Conservation (phyloP, 495 filamentous ascomycete species). For the Penicillium fimorum region DNA sequence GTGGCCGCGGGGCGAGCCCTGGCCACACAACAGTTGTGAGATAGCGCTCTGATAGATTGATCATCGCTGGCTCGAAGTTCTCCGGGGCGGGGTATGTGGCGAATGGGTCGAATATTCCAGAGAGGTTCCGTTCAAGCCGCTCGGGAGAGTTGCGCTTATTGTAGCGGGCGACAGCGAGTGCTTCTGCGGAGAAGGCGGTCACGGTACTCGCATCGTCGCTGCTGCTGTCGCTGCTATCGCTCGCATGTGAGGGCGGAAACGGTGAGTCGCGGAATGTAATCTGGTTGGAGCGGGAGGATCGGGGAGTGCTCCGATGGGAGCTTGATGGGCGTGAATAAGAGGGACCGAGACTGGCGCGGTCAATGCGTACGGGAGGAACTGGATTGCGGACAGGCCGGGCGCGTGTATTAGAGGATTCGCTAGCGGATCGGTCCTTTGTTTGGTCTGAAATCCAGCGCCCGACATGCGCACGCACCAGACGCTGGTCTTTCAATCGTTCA, state of each 20-base stretch:
- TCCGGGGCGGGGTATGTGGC: slow-evolving; percentile 27
- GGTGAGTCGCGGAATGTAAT: slow-evolving; percentile 4
- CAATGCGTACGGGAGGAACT: not conserved
- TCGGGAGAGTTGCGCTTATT: slow-evolving; percentile 22
- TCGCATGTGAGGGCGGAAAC: slow-evolving; percentile 16
- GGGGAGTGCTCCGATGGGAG: not conserved
- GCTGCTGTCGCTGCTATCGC: slow-evolving; percentile 21
- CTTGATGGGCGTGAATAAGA: slow-evolving; percentile 10
- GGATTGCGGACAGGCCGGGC: slow-evolving; percentile 1
- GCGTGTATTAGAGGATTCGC: not conserved
- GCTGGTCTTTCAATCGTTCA: slow-evolving; percentile 32
- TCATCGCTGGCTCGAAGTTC: slow-evolving; percentile 23
- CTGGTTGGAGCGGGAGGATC: not conserved
- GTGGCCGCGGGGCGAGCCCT: slow-evolving; percentile 28
- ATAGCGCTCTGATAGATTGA: slow-evolving; percentile 27
- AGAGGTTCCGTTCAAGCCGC: slow-evolving; percentile 26
- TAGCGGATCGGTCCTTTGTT: slow-evolving; percentile 33
- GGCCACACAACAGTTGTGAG: slow-evolving; percentile 38
- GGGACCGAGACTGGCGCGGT: not conserved
- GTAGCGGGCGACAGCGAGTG: not conserved
- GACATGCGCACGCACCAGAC: slow-evolving; percentile 41
- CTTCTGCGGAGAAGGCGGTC: not conserved
- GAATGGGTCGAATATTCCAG: slow-evolving; percentile 35
- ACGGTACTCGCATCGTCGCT: slow-evolving; percentile 8
- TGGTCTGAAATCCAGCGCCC: slow-evolving; percentile 45